Base-by-base conservation (phyloP, 2,329 filamentous ascomycete species). In the Proliferodiscus dingleyae region DNA sequence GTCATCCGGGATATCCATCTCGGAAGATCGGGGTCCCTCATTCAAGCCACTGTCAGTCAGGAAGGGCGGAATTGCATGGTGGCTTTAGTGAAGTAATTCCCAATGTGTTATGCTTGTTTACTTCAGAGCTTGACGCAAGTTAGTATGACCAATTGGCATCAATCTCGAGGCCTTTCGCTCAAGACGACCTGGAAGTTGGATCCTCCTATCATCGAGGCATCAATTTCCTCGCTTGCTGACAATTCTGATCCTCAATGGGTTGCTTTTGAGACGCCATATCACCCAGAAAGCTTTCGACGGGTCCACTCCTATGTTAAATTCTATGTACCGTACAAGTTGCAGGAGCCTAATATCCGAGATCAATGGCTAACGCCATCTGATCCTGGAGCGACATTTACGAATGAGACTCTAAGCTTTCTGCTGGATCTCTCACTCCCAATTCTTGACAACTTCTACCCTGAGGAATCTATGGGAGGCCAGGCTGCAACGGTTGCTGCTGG, bases 221-320 rank as follows among this genome's bases (percentile, higher is more conserved):
- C 21, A 15, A 23, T 33, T 15, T n/a, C 40, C 13, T n/a, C n/a
- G 13, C 40, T 42, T 26, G 29, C 18, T 2, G 26, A n/a, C 7
- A 30, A 42, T 32, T 5, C 9, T 9, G 40, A 42, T 26, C 40
- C 40, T 33, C 4, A 16, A 5, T 42, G 40, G 40, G 22, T 42
- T 7, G 33, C 40, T 2, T 34, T 11, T 26, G 18, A 26, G 23
- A n/a, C 19, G 2, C 40, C 40, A 5, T 42, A 42, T 10, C 40
- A 42, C 21, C 29, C 40, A 34, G 26, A 42, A 11, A 36, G 40
- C 18, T 42, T 42, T 19, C 40, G 29, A 23, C 29, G 29, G n/a
- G 40, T 34, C 9, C 40, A 42, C 13, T 34, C 40, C 19, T 42
- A 42, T 23, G 9, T 42, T 16, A 42, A 34, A 29, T 42, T 34